Percentiles rank a stretch among this genome's conserved stretches.
Conservation (phyloP, 441 rosid species). For the Manihot esculenta region DNA sequence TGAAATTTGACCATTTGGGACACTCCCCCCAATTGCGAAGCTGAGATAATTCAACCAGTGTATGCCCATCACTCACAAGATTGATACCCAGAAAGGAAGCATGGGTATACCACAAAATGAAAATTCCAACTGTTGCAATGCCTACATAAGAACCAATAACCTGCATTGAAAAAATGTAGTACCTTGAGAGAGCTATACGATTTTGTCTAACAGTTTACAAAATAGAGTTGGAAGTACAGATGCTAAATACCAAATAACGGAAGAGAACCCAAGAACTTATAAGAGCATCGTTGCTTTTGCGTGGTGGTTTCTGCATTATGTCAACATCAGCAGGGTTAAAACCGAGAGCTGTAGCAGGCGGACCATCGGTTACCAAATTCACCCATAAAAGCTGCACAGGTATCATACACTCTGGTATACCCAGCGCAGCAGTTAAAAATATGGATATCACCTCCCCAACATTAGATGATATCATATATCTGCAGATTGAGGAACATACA, state of each 20-base stretch:
- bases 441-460: slow-evolving; percentile 88
- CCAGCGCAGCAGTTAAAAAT: slow-evolving; percentile 80
- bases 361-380: slow-evolving; percentile 89
- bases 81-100: slow-evolving; percentile 73
- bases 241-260: slow-evolving; percentile 59
- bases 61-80: slow-evolving; percentile 70
- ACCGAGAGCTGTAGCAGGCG: slow-evolving; percentile 88
- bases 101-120: slow-evolving; percentile 79
- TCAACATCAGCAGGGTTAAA: slow-evolving; percentile 89
- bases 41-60: slow-evolving; percentile 61
- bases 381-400: slow-evolving; percentile 97
- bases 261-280: slow-evolving; percentile 70
- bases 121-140: slow-evolving; percentile 84
- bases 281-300: slow-evolving; percentile 71
- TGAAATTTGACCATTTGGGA: slow-evolving; percentile 74
- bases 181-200: neutral
- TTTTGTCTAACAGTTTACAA: neutral
- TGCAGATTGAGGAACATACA: slow-evolving; percentile 32
- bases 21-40: slow-evolving; percentile 81
- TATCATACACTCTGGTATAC: slow-evolving; percentile 85
- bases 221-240: neutral
- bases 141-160: slow-evolving; percentile 87
- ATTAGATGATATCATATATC: slow-evolving; percentile 96
- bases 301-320: slow-evolving; percentile 82
- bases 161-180: slow-evolving; percentile 29